Evolutionary conservation across 208 protist genomes (phyloP), one percentile per base, ranked within the genome.

Genomic region (Leishmania braziliensis): DNA sequence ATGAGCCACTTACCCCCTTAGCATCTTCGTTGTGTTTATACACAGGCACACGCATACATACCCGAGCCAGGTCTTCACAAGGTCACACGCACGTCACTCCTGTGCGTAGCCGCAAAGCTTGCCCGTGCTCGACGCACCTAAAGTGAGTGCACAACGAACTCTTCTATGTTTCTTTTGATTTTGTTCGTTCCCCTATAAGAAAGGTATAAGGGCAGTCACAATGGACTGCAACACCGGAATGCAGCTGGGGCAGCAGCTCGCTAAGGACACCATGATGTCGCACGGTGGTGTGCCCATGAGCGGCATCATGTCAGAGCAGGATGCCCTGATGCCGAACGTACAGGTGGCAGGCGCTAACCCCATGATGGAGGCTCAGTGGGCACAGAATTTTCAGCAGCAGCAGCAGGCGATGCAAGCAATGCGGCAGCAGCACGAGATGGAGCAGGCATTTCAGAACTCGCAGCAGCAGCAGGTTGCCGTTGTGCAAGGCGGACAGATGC

Each of bases 151-250:
- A 18, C 36, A 20, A 26, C 36, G 20, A 46, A 48, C 65, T 48
- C 36, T 48, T 69, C 63, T 16, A 5, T 70, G 14, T 77, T 8
- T 29, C 26, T 56, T 51, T 39, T 8, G 20, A 18, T 36, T 18
- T 36, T 66, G n/a, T 12, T 39, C 12, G n/a, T 12, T 51, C 18
- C 3, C 56, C 62, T 66, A 33, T 26, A 12, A 23, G 16, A 33
- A 33, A 36, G 23, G 29, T 8, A 39, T 18, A 50, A 12, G 48
- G 48, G 18, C 66, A 2, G 48, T 68, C 46, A 80, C n/a, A 66
- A 95, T 95, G 93, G 91, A 96, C 73, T 95, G 93, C 83, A 92
- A 91, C 68, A 87, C 85, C 2, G 91, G 88, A 3, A 83, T 87
- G 60, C 90, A 92, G 73, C 71, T 96, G 69, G 91, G 90, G 65